Conservation (phyloP, 495 filamentous ascomycete species). For the Acidiella bohemica region DNA sequence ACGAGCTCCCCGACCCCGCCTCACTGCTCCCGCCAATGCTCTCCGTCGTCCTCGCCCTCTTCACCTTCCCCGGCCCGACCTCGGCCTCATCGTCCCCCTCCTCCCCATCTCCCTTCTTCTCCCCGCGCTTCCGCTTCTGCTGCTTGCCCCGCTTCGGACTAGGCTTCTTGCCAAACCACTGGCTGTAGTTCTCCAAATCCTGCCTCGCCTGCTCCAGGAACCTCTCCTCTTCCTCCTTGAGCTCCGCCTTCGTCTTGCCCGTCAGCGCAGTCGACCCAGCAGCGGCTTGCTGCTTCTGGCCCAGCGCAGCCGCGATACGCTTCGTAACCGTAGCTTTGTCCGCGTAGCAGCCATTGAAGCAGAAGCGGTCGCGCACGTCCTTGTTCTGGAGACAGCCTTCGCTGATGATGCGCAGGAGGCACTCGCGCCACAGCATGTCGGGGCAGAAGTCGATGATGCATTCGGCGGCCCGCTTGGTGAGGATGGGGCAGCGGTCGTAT, state of each 20-base stretch:
- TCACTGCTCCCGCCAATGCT: neutral
- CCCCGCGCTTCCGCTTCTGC: neutral
- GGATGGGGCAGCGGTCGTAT: conserved; percentile 4
- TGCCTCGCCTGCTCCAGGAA: neutral
- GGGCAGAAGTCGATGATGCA: conserved; percentile 21
- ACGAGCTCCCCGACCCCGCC: neutral
- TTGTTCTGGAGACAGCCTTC: conserved; percentile 12
- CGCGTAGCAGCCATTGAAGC: conserved; percentile 13
- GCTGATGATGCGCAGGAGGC: conserved; percentile 15
- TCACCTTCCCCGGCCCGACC: neutral
- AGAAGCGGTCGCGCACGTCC: conserved; percentile 13
- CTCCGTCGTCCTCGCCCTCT: neutral
- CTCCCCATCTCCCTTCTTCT: neutral
- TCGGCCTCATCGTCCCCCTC: neutral
- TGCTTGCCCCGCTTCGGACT: neutral
- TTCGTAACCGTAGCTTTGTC: conserved; percentile 20
- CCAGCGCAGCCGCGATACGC: conserved; percentile 16
- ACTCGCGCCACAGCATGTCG: conserved; percentile 14
- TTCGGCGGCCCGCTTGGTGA: conserved; percentile 8
- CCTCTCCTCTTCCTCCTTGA: neutral
- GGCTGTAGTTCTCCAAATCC: neutral
- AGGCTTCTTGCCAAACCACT: neutral
- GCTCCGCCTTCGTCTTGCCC: neutral
- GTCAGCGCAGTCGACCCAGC: neutral
- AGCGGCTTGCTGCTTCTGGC: conserved; percentile 15